A percentile compares a stretch with the other conserved stretches of the same genome.
These are phyloP conservation scores for Beta macrorhiza DNA, from an alignment of 179 eudicot species.

Conservation along the genomic window DNA sequence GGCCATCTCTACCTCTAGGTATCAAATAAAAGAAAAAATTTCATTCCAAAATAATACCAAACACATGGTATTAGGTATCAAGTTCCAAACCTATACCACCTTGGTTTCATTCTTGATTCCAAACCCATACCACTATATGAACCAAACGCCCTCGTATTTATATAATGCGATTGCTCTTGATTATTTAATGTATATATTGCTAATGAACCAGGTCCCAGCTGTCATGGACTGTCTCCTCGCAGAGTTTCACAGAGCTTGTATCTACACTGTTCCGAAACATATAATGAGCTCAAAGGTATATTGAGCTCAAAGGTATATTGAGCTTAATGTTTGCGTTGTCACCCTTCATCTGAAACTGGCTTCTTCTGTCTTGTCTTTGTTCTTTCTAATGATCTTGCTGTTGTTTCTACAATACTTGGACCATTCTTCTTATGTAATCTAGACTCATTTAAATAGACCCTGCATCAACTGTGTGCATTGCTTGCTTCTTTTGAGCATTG, in stretches of 20 bases:
- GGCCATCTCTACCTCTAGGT: too few species aligned
- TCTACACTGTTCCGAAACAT: slow-evolving; percentile 84
- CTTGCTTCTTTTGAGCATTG: neutral
- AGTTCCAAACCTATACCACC: too few species aligned
- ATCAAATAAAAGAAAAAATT: too few species aligned
- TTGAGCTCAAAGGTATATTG: slow-evolving; percentile 63
- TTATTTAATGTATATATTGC: slow-evolving; percentile 9
- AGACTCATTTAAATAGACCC: neutral
- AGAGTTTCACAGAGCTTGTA: slow-evolving; percentile 73
- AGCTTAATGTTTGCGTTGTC: neutral
- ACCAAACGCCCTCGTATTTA: neutral
- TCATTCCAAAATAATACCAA: too few species aligned
- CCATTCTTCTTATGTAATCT: neutral
- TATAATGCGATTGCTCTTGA: neutral
- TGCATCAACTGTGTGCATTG: neutral
- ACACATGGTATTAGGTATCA: too few species aligned
- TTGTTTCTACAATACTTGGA: slow-evolving; percentile 1
- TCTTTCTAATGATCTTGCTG: neutral
- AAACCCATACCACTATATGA: too few species aligned
- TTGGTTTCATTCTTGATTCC: too few species aligned
- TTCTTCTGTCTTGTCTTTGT: slow-evolving; percentile 7
- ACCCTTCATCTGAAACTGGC: neutral
- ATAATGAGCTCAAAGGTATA: too few species aligned
- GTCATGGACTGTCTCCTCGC: slow-evolving; percentile 82
- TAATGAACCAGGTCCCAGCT: slow-evolving; percentile 57